Base-by-base conservation (phyloP, 2,329 filamentous ascomycete species). In the Fusarium scirpi region DNA sequence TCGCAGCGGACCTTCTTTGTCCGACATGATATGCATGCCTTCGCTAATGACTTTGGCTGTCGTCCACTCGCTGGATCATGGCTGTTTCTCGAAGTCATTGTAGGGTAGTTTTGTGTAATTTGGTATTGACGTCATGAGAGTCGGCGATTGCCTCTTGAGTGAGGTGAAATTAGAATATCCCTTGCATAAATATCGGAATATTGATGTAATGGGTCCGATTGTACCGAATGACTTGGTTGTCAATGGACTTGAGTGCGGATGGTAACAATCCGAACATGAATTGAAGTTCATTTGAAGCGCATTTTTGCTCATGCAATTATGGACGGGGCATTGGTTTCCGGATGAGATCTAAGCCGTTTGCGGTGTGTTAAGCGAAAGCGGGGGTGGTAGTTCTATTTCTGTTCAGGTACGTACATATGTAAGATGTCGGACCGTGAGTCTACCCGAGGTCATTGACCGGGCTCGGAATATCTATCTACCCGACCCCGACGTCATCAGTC, bases 1-100 rank as follows among this genome's bases (percentile, higher is more conserved):
- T 64, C 38, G 8, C 62, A 64, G 1, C 59, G 62, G 51, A 64
- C n/a, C 44, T 64, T 64, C 30, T 58, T 64, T 7, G 30, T 34
- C 59, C 62, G 62, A 45, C 62, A 64, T 1, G 44, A 51, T 6
- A 20, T 13, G 13, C 62, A 64, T 10, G 62, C 62, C 10, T 41
- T 64, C n/a, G 59, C 62, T 2, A 64, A 18, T 4, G 62, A 64
- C 7, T 46, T 64, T 5, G 62, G 62, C 8, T 30, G 51, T 18
- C 49, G 38, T 7, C 41, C n/a, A 2, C 5, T 11, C 2, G 11
- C 11, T 2, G 41, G 18, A 4, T n/a, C 13, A 5, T 43, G 18
- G 32, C 4, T 30, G 18, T 15, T n/a, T 24, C 34, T 55, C 5
- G 49, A 63, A 3, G 48, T 27, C 48, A 64, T 64, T 8, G 22